Conservation (phyloP, 2,329 filamentous ascomycete species). For the Pseudogymnoascus pannorum region DNA sequence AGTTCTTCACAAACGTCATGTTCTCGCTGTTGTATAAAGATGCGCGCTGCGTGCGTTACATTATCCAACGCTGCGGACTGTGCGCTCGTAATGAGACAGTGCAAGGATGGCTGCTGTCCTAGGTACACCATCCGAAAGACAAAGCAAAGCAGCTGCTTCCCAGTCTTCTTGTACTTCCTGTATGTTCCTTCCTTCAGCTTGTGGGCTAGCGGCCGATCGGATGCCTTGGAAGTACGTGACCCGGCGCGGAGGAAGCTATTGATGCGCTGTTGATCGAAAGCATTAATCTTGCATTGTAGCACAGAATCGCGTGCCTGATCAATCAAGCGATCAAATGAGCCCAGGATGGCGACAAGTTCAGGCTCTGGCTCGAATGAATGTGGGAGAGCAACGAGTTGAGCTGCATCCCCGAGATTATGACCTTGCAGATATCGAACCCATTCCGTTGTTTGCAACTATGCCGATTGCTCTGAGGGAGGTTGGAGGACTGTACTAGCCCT, state of each 20-base stretch:
- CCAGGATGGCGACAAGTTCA: conserved; percentile 4
- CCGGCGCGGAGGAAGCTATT: conserved; percentile 12
- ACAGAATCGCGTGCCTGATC: conserved; percentile 12
- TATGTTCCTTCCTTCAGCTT: conserved; percentile 12
- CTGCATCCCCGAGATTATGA: too few species aligned
- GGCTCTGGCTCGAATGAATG: neutral
- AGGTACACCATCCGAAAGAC: conserved; percentile 10
- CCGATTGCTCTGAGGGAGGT: neutral
- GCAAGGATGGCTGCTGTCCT: too few species aligned
- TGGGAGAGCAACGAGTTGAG: too few species aligned
- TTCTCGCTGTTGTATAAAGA: neutral
- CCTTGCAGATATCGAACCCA: too few species aligned
- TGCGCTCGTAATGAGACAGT: neutral
- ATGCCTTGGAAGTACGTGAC: neutral
- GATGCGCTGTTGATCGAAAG: conserved; percentile 14
- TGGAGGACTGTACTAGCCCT: neutral
- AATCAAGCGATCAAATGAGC: conserved; percentile 12
- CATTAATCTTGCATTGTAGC: conserved; percentile 7
- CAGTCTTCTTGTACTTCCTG: conserved; percentile 11
- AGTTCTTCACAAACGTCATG: neutral
- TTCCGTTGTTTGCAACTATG: too few species aligned
- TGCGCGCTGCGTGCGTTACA: neutral
- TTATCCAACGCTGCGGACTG: neutral
- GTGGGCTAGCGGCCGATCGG: neutral
- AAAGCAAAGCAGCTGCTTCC: conserved; percentile 15